Evolutionary conservation across 2,329 filamentous ascomycete genomes (phyloP).

Genomic region (Teratosphaeria pseudoeucalypti): DNA sequence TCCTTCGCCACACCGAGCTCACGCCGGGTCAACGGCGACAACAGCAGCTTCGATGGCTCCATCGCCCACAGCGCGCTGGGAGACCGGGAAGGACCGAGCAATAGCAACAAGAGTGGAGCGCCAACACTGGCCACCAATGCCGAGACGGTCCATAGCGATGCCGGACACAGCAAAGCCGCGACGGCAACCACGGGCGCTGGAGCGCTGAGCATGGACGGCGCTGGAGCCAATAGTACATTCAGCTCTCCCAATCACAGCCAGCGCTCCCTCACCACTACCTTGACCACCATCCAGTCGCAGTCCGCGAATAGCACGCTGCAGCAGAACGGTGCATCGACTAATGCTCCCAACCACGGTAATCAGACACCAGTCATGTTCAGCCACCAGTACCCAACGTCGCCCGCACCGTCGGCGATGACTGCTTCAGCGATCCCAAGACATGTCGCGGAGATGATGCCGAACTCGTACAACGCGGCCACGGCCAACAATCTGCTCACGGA

Average conservation of each 20-base stretch:
- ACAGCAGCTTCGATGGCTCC: slow-evolving; percentile 46
- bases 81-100: slow-evolving; percentile 45
- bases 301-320: slow-evolving; percentile 43
- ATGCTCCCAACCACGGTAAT: slow-evolving; percentile 24
- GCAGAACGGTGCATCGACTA: slow-evolving; percentile 24
- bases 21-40: slow-evolving; percentile 32
- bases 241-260: slow-evolving; percentile 74
- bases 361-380: slow-evolving; percentile 42
- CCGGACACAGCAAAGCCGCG: slow-evolving; percentile 61
- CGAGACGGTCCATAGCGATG: slow-evolving; percentile 63
- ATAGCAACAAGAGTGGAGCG: slow-evolving; percentile 61
- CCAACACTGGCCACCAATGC: slow-evolving; percentile 77
- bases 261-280: slow-evolving; percentile 68
- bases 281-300: slow-evolving; percentile 75
- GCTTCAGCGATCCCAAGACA: slow-evolving; percentile 65
- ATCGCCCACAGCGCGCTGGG: slow-evolving; percentile 41
- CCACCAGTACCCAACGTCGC: slow-evolving; percentile 46
- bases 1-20: slow-evolving; percentile 44
- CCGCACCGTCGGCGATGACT: slow-evolving; percentile 41
- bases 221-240: slow-evolving; percentile 55
- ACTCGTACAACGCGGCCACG: slow-evolving; percentile 66
- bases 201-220: slow-evolving; percentile 45
- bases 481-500: slow-evolving; percentile 75
- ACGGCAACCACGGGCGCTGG: slow-evolving; percentile 61
- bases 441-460: slow-evolving; percentile 44